phyloP scores from a whole-genome alignment of 2,329 filamentous ascomycete genomes.

The Alternaria gaisen region DNA sequence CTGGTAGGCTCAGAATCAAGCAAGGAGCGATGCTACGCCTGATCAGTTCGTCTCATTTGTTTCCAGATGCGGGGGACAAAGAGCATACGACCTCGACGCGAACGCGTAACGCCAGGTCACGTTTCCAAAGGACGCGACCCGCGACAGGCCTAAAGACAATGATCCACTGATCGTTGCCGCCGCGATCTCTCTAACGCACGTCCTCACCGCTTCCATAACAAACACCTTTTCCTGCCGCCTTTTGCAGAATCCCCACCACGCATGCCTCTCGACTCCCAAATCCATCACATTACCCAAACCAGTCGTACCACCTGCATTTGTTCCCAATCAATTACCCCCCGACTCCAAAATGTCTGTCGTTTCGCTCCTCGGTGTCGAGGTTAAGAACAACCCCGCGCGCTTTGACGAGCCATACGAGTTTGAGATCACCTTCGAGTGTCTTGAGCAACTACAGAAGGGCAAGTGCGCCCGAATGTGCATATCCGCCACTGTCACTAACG shows the following conservation, averaged over 20 bases:
- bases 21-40: not conserved
- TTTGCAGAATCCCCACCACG: conserved; percentile 14
- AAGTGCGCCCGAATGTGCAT: conserved; percentile 18
- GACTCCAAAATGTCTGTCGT: conserved; percentile 84
- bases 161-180: conserved; percentile 30
- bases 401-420: conserved; percentile 95
- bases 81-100: conserved; percentile 15
- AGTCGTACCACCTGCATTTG: not conserved
- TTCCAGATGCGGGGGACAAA: not conserved
- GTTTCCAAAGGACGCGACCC: conserved; percentile 20
- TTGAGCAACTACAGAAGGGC: conserved; percentile 95
- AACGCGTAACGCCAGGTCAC: conserved; percentile 30
- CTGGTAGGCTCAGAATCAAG: not conserved
- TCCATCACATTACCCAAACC: not conserved
- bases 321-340: conserved; percentile 10
- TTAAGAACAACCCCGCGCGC: conserved; percentile 95
- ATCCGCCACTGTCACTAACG: conserved; percentile 22
- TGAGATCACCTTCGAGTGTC: conserved; percentile 98
- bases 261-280: conserved; percentile 6
- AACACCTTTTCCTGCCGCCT: conserved; percentile 26
- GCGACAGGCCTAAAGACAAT: conserved; percentile 12
- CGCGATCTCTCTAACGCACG: conserved; percentile 32
- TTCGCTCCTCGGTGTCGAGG: conserved; percentile 91
- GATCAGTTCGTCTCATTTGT: not conserved
- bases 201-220: conserved; percentile 33